Evolutionary conservation across 352 stramenopile genomes (phyloP), one percentile per base, ranked within the genome.

Genomic region (Globisporangium perplexum): DNA sequence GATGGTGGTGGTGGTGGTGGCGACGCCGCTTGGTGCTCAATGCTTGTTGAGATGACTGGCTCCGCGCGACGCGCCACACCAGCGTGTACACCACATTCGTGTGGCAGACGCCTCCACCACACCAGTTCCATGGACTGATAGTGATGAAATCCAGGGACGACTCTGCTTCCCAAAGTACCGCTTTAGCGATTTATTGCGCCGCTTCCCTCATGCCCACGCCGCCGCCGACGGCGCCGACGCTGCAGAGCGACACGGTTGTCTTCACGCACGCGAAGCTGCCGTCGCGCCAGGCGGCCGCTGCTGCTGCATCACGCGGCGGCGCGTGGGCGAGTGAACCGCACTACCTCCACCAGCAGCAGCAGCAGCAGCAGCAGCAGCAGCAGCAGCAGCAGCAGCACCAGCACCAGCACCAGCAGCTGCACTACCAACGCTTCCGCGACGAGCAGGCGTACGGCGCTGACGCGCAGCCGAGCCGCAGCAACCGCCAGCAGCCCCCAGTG

Each of bases 211-310:
- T 33, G 30, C 30, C 30, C 30, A 10, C 30, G 30, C 30, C 31
- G 11, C 31, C 31, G 11, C 31, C 31, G 31, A 8, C 10, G 6
- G 48, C 63, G 33, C 59, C 65, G 26, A 65, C 59, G 33, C 53
- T 86, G 42, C 63, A 73, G 28, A 77, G 73, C 52, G 76, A 87
- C 56, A 82, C 76, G 0, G 69, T 87, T 28, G 73, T 87, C 22
- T 87, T 87, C 60, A 74, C 75, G 47, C 62, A 76, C 53, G 68
- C 76, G 18, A 85, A 83, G 46, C 57, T 77, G 14, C 73, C 69
- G 23, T 56, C 59, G 51, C 73, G 59, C 26, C 76, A 56, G 58
- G 52, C 33, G n/a, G 36, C 65, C 20, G 55, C 62, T n/a, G 57
- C 60, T 14, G 51, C 31, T 38, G 31, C 31, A 11, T 5, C 31